phyloP scores from a whole-genome alignment of 2,329 filamentous ascomycete species.

The Fusarium globosum region DNA sequence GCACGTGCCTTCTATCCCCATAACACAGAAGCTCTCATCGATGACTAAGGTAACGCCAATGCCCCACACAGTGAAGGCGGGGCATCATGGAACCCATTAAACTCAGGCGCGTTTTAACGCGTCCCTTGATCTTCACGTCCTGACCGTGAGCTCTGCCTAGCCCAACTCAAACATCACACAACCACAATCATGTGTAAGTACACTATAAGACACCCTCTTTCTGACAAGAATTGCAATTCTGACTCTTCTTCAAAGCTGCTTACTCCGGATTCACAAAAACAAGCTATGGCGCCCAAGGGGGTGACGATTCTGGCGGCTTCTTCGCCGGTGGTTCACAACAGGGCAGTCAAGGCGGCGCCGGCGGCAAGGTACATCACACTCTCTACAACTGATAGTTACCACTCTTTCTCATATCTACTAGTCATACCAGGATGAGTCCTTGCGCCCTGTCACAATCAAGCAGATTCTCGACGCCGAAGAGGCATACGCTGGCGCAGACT shows the following conservation, averaged over 20 bases:
- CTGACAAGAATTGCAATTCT: constrained; percentile 7
- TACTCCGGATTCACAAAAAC: constrained; percentile 61
- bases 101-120: constrained; percentile 49
- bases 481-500: constrained; percentile 77
- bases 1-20: constrained; percentile 10
- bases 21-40: neutral
- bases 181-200: constrained; percentile 51
- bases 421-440: constrained; percentile 81
- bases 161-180: constrained; percentile 29
- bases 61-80: constrained; percentile 37
- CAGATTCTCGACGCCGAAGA: constrained; percentile 88
- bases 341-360: constrained; percentile 61
- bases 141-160: constrained; percentile 25
- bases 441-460: constrained; percentile 95
- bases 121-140: constrained; percentile 41
- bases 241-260: constrained; percentile 51
- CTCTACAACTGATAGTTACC: neutral
- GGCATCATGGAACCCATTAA: constrained; percentile 44
- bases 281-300: constrained; percentile 65
- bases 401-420: constrained; percentile 43
- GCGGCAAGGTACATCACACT: constrained; percentile 55
- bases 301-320: constrained; percentile 72
- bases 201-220: neutral
- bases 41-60: constrained; percentile 36
- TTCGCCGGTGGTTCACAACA: constrained; percentile 69